A percentile compares a stretch with the other conserved stretches of the same genome.
phyloP scores from a whole-genome alignment of 2,329 filamentous ascomycete genomes.

The Berkeleyomyces rouxiae region DNA sequence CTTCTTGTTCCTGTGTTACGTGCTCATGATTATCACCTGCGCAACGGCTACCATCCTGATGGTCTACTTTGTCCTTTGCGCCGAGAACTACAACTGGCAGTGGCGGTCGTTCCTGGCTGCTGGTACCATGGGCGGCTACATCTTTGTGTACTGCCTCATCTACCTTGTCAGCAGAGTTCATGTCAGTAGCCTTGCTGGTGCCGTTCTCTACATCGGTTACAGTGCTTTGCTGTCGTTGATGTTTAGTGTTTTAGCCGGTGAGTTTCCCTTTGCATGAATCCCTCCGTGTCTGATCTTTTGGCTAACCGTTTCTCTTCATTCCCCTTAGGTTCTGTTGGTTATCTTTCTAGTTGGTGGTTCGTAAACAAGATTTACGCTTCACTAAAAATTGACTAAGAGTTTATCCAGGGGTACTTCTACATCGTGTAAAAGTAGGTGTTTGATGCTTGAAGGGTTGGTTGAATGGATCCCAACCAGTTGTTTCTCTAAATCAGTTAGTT shows the following conservation, averaged over 20 bases:
- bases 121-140: slow-evolving; percentile 78
- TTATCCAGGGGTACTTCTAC: neutral
- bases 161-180: slow-evolving; percentile 84
- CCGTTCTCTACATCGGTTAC: slow-evolving; percentile 86
- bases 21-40: slow-evolving; percentile 89
- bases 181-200: slow-evolving; percentile 69
- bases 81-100: slow-evolving; percentile 98
- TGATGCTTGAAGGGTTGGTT: neutral
- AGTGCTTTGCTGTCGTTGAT: slow-evolving; percentile 75
- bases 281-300: neutral
- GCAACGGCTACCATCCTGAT: slow-evolving; percentile 84
- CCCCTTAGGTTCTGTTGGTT: slow-evolving; percentile 70
- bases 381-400: slow-evolving; percentile 81
- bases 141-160: slow-evolving; percentile 78
- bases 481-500: neutral
- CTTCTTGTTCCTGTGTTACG: slow-evolving; percentile 95
- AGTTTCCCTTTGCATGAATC: slow-evolving; percentile 22
- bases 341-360: slow-evolving; percentile 89
- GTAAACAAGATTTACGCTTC: slow-evolving; percentile 85
- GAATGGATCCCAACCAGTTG: too few species aligned
- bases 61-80: slow-evolving; percentile 90
- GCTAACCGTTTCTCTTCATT: slow-evolving; percentile 12
- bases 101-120: slow-evolving; percentile 90
- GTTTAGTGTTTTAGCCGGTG: slow-evolving; percentile 88
- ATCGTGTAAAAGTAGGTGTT: neutral